These are phyloP conservation scores for Epichloe elymi DNA, from an alignment of 2,329 filamentous ascomycete species.

Conservation along the genomic window DNA sequence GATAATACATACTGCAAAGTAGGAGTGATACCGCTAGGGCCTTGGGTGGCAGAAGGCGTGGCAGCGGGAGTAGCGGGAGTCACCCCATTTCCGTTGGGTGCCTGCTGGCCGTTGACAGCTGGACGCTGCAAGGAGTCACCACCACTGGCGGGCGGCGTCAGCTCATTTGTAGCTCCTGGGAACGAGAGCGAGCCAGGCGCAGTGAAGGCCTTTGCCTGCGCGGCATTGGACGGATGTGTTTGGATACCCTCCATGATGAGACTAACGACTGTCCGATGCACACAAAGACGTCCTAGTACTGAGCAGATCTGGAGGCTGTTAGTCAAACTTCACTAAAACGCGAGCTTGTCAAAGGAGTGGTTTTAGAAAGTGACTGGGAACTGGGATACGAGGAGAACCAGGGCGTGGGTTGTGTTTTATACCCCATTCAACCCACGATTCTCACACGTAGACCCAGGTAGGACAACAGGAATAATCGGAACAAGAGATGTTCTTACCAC, in stretches of 20 bases:
- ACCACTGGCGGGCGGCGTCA: constrained; percentile 68
- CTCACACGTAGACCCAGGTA: background rate
- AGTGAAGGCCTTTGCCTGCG: constrained; percentile 92
- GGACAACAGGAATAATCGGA: background rate
- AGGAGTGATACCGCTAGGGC: constrained; percentile 80
- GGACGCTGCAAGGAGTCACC: constrained; percentile 36
- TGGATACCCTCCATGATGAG: constrained; percentile 73
- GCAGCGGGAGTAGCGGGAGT: constrained; percentile 80
- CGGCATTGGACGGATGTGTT: constrained; percentile 80
- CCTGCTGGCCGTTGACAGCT: constrained; percentile 36
- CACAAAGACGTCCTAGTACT: constrained; percentile 8
- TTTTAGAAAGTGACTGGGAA: background rate
- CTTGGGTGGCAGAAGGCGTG: constrained; percentile 70
- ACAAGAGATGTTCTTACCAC: constrained; percentile 37
- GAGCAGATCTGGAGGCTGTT: constrained; percentile 21
- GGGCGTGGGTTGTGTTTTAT: too few species aligned
- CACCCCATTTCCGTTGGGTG: constrained; percentile 61
- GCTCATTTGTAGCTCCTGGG: constrained; percentile 67
- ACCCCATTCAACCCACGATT: too few species aligned
- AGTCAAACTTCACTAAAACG: background rate
- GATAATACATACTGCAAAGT: constrained; percentile 84
- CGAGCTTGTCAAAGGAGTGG: background rate
- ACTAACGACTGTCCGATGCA: constrained; percentile 10
- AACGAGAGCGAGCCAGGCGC: constrained; percentile 87
- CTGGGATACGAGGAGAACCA: background rate